phyloP scores from a whole-genome alignment of 2,329 filamentous ascomycete genomes.

The Curvularia hawaiiensis region DNA sequence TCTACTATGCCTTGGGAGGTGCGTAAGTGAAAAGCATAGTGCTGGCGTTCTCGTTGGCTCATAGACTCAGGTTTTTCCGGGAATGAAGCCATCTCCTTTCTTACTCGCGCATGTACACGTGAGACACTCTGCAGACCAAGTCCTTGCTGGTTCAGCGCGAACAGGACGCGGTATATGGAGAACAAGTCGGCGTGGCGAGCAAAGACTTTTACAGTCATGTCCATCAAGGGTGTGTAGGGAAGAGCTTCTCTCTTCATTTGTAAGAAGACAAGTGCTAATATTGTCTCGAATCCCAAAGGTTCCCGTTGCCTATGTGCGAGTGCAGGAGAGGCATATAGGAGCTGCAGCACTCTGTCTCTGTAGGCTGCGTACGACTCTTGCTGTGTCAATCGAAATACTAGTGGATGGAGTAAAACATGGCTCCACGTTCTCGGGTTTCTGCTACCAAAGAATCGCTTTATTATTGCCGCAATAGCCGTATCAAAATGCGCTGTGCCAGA shows the following conservation, averaged over 20 bases:
- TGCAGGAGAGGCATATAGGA: conserved; percentile 1
- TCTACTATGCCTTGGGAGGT: conserved; percentile 14
- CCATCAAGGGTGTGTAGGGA: conserved; percentile 22
- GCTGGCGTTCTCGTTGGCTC: conserved; percentile 9
- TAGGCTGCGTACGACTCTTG: neutral
- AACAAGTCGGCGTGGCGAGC: conserved; percentile 12
- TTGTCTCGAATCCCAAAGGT: conserved; percentile 8
- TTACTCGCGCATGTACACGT: conserved; percentile 14
- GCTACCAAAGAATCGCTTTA: conserved; percentile 5
- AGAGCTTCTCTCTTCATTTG: conserved; percentile 16
- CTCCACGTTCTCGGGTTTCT: neutral
- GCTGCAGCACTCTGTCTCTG: conserved; percentile 6
- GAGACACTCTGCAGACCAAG: conserved; percentile 12
- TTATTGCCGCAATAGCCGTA: conserved; percentile 4
- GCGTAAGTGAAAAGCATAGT: conserved; percentile 14
- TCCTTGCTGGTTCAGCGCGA: conserved; percentile 12
- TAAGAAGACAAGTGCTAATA: conserved; percentile 21
- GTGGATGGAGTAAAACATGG: conserved; percentile 7
- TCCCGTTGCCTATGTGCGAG: neutral
- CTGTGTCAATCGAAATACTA: conserved; percentile 5
- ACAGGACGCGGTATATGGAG: conserved; percentile 18
- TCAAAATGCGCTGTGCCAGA: neutral
- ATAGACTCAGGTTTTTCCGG: conserved; percentile 1
- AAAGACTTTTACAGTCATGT: conserved; percentile 16
- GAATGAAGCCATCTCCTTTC: conserved; percentile 9